Evolutionary conservation across 139 green algal genomes (phyloP).

Genomic region (Tetraselmis striata): DNA sequence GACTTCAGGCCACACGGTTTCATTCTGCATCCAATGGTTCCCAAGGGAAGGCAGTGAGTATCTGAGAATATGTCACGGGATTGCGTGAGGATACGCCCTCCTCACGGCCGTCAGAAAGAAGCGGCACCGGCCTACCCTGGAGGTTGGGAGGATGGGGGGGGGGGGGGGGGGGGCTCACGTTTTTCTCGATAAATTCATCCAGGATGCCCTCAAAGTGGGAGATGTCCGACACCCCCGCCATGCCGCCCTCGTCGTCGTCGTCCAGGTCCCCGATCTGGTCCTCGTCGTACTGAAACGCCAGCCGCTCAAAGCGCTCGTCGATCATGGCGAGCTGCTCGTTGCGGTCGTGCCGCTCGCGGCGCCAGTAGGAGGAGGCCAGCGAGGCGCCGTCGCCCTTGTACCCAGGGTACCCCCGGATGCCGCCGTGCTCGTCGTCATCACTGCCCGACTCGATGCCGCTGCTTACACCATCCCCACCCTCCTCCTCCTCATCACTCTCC

Average conservation of each 20-base stretch:
- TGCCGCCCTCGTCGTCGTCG: constrained; percentile 31
- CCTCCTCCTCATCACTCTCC: constrained; percentile 15
- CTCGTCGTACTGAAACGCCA: constrained; percentile 67
- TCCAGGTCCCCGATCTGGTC: constrained; percentile 67
- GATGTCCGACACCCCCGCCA: constrained; percentile 27
- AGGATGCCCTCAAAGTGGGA: constrained; percentile 51
- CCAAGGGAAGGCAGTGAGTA: too few species aligned
- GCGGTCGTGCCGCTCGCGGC: constrained; percentile 57
- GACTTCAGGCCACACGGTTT: too few species aligned
- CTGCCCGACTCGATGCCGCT: neutral
- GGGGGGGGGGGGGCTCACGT: constrained; percentile 3
- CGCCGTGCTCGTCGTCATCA: neutral
- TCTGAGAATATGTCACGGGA: too few species aligned
- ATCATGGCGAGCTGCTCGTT: constrained; percentile 37
- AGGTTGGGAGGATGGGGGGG: too few species aligned
- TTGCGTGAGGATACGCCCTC: too few species aligned
- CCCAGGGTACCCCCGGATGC: neutral
- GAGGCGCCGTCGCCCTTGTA: constrained; percentile 19
- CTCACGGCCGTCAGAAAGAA: too few species aligned
- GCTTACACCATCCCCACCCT: neutral
- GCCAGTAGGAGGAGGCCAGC: constrained; percentile 67
- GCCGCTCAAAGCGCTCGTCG: constrained; percentile 58
- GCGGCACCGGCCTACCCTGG: too few species aligned
- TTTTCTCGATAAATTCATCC: constrained; percentile 65
- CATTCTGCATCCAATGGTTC: too few species aligned